phyloP scores from a whole-genome alignment of 371 early-diverging fungal genomes.

The Mucor velutinosus region DNA sequence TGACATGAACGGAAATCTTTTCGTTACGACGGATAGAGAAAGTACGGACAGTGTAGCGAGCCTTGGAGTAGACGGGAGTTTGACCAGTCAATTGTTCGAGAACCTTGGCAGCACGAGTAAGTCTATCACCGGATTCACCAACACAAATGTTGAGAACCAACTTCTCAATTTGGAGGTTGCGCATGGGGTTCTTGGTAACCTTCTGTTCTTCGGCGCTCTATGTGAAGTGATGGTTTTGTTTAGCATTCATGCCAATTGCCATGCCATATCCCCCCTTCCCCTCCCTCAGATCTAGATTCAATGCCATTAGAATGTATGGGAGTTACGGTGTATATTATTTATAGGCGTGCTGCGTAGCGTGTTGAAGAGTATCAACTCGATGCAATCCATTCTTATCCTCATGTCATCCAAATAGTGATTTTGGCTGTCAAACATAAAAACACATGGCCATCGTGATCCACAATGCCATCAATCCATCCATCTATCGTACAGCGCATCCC shows the following conservation, averaged over 20 bases:
- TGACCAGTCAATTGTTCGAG: slow-evolving; percentile 99
- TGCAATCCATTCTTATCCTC: background rate
- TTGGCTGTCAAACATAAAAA: background rate
- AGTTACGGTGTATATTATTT: background rate
- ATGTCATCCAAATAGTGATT: background rate
- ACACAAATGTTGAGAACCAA: slow-evolving; percentile 99
- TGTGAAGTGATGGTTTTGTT: background rate
- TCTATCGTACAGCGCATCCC: background rate
- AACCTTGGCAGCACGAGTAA: slow-evolving; percentile 99
- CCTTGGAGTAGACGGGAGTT: slow-evolving; percentile 99
- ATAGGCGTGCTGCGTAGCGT: background rate
- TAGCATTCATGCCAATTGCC: background rate
- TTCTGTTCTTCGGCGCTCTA: slow-evolving; percentile 71
- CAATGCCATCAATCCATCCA: slow-evolving; percentile 13
- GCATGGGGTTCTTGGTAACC: slow-evolving; percentile 88
- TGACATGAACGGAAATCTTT: slow-evolving; percentile 99
- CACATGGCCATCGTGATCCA: background rate
- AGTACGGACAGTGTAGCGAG: slow-evolving; percentile 99
- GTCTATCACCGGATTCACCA: slow-evolving; percentile 98
- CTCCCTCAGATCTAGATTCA: background rate
- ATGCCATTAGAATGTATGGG: background rate
- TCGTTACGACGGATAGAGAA: slow-evolving; percentile 99
- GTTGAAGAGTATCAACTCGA: background rate
- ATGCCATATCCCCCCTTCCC: background rate
- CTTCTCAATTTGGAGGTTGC: slow-evolving; percentile 98